A percentile compares a stretch with the other conserved stretches of the same genome.
These are phyloP conservation scores for Ophiostoma sp. DNA, from an alignment of 2,329 filamentous ascomycete genomes.

Conservation along the genomic window DNA sequence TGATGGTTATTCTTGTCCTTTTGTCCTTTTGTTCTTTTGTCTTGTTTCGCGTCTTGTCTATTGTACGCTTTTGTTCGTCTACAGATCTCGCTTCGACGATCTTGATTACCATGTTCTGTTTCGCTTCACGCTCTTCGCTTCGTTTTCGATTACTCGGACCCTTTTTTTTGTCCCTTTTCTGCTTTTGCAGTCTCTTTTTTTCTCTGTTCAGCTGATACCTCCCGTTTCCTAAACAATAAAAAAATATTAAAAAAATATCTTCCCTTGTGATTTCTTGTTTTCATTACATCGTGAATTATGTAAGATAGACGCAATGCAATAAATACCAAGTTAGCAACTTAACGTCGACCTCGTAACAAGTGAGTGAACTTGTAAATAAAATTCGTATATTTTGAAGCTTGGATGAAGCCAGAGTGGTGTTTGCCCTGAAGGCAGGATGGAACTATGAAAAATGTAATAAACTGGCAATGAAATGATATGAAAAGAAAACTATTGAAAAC, in stretches of 20 bases:
- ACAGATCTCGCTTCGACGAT: neutral
- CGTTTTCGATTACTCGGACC: neutral
- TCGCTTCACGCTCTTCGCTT: neutral
- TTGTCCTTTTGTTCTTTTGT: neutral
- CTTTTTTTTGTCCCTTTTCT: constrained; percentile 1
- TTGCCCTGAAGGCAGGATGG: neutral
- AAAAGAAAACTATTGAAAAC: neutral
- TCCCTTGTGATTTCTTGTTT: neutral
- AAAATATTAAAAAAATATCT: neutral
- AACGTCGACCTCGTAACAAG: neutral
- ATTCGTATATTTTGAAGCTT: neutral
- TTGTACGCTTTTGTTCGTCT: neutral
- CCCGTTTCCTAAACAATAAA: neutral
- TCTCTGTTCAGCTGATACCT: constrained; percentile 4
- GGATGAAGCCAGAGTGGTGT: constrained; percentile 3
- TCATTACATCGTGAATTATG: no score
- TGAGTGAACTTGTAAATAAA: neutral
- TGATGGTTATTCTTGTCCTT: neutral
- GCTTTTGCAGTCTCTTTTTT: neutral
- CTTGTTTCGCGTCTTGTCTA: neutral
- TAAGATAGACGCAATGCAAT: neutral
- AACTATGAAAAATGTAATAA: neutral
- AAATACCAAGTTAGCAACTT: neutral
- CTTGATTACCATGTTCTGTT: neutral
- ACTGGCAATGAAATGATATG: neutral